Percentiles rank a stretch among this genome's conserved stretches.
phyloP scores from a whole-genome alignment of 495 filamentous ascomycete genomes.

The Aspergillus baeticus region DNA sequence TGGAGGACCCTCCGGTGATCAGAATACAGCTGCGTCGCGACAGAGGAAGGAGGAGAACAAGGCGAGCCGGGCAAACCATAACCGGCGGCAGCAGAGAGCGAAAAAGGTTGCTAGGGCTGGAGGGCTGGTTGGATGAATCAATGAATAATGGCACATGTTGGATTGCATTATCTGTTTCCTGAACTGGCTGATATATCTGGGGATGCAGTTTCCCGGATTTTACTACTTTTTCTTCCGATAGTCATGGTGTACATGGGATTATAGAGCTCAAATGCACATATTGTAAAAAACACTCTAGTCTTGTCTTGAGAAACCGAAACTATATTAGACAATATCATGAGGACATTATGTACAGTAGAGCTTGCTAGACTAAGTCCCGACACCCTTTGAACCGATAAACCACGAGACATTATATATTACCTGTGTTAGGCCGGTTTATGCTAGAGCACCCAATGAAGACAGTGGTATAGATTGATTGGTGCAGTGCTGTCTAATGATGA shows the following conservation, averaged over 20 bases:
- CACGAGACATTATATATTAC: neutral
- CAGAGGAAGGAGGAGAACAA: conserved; percentile 79
- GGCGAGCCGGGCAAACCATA: conserved; percentile 73
- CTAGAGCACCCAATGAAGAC: neutral
- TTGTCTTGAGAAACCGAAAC: neutral
- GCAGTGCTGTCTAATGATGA: conserved; percentile 24
- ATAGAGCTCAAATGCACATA: neutral
- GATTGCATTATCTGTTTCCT: too few relatives aligned
- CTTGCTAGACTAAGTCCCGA: neutral
- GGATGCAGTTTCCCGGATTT: neutral
- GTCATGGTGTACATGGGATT: neutral
- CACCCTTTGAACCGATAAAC: neutral
- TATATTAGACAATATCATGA: conserved; percentile 7
- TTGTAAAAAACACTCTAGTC: neutral
- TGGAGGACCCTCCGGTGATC: conserved; percentile 58
- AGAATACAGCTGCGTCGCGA: conserved; percentile 58
- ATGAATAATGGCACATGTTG: neutral
- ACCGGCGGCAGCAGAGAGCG: conserved; percentile 70
- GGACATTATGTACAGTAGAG: conserved; percentile 9
- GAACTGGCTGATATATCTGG: neutral
- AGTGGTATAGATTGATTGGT: neutral
- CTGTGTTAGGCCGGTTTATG: neutral
- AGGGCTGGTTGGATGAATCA: conserved; percentile 24
- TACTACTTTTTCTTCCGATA: neutral
- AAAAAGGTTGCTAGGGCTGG: conserved; percentile 73